Evolutionary conservation across 805 yeast species (phyloP).

Genomic region (Candida peoriensis): DNA sequence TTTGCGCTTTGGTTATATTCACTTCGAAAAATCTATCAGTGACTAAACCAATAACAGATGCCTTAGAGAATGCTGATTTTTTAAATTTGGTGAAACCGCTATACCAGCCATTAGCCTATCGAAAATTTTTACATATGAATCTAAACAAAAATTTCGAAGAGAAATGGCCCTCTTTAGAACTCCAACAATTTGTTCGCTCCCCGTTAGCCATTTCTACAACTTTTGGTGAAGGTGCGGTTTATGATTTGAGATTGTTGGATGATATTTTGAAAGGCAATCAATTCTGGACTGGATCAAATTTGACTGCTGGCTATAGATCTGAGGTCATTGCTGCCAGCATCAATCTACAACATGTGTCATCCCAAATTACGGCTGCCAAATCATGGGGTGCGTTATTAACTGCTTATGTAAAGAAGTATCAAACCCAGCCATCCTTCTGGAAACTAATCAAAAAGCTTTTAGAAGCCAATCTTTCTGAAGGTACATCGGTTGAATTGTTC

Average conservation of each 20-base stretch:
- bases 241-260: constrained; percentile 61
- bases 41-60: constrained; percentile 36
- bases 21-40: constrained; percentile 43
- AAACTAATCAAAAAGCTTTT: constrained; percentile 46
- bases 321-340: constrained; percentile 55
- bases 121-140: constrained; percentile 40
- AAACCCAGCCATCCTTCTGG: constrained; percentile 28
- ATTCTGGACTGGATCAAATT: constrained; percentile 35
- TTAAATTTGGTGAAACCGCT: constrained; percentile 28
- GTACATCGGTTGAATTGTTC: constrained; percentile 43
- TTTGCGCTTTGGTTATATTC: constrained; percentile 66
- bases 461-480: constrained; percentile 44
- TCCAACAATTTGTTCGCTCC: constrained; percentile 49
- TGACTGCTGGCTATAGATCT: constrained; percentile 33
- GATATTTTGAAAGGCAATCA: constrained; percentile 41
- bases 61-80: constrained; percentile 36
- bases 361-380: constrained; percentile 67
- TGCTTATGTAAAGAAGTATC: constrained; percentile 47
- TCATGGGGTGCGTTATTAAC: constrained; percentile 77
- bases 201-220: constrained; percentile 39
- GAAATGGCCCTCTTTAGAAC: constrained; percentile 40
- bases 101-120: constrained; percentile 41
- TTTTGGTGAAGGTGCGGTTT: constrained; percentile 49
- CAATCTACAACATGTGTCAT: constrained; percentile 55
- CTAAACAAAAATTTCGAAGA: constrained; percentile 41